Evolutionary conservation across 306 rosid genomes (phyloP).

Genomic region (Luffa acutangula): DNA sequence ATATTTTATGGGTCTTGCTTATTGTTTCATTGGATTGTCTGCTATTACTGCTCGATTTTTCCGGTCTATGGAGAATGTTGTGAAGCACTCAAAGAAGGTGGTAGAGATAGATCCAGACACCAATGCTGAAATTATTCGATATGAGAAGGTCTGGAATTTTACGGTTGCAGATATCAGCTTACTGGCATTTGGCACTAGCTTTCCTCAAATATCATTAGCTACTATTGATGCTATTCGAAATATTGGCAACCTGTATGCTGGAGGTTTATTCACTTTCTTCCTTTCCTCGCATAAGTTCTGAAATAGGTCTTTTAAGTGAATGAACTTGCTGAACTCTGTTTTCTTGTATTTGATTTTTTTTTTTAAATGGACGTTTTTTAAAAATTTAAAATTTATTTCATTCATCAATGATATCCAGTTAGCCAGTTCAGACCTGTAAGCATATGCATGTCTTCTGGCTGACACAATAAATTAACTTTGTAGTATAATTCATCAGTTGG

Average conservation of each 20-base stretch:
- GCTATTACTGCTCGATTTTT: constrained; percentile 81
- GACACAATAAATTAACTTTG: not conserved
- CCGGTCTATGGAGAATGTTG: constrained; percentile 85
- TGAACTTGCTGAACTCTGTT: not conserved
- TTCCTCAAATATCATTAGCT: constrained; percentile 95
- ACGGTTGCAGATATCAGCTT: constrained; percentile 85
- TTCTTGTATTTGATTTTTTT: not conserved
- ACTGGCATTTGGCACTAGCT: constrained; percentile 96
- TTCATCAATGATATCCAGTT: not conserved
- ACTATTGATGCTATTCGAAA: constrained; percentile 84
- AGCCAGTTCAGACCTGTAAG: not conserved
- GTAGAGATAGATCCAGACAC: constrained; percentile 54
- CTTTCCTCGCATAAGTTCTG: constrained; percentile 12
- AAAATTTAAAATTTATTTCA: not conserved
- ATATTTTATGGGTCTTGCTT: constrained; percentile 66
- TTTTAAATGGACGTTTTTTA: not conserved
- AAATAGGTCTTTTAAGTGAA: constrained; percentile 1
- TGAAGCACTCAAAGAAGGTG: constrained; percentile 61
- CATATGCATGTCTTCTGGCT: not conserved
- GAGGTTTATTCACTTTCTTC: constrained; percentile 49
- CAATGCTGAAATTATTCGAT: constrained; percentile 27
- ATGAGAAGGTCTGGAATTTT: constrained; percentile 89
- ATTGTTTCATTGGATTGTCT: constrained; percentile 81
- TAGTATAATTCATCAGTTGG: not conserved
- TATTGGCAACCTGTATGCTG: constrained; percentile 68